These are phyloP conservation scores for Geotrichum reessii DNA, from an alignment of 1,139 yeast species.

Conservation along the genomic window DNA sequence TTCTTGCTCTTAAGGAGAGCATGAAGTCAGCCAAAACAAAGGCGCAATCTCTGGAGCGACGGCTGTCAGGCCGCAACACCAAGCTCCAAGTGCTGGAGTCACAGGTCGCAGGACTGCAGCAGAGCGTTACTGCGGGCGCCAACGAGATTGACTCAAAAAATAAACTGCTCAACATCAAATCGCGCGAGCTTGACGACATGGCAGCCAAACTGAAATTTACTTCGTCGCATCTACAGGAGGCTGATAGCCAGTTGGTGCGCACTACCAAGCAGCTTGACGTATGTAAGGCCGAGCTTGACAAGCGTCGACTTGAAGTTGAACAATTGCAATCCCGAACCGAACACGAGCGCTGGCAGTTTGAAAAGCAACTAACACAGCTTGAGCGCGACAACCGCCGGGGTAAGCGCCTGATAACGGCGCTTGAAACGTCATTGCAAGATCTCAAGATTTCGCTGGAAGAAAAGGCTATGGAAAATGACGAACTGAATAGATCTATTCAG, in stretches of 20 bases:
- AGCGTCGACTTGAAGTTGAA: neutral
- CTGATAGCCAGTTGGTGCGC: neutral
- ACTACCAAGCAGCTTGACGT: neutral
- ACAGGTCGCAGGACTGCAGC: neutral
- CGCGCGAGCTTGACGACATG: neutral
- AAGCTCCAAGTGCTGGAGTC: neutral
- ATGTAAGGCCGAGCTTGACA: neutral
- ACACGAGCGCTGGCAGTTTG: conserved; percentile 19
- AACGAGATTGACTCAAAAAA: neutral
- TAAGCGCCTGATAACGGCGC: conserved; percentile 26
- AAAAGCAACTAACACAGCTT: conserved; percentile 27
- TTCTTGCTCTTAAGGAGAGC: conserved; percentile 1
- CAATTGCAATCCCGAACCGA: conserved; percentile 16
- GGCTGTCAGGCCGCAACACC: neutral
- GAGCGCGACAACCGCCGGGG: conserved; percentile 31
- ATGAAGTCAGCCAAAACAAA: conserved; percentile 12
- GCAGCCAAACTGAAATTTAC: neutral
- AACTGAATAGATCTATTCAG: conserved; percentile 31
- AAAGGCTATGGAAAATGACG: conserved; percentile 38
- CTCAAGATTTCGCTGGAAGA: conserved; percentile 36
- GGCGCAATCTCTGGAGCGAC: conserved; percentile 9
- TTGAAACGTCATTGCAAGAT: conserved; percentile 34
- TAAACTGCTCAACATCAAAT: neutral
- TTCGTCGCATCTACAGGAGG: neutral
- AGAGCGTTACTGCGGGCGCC: neutral